Percentiles rank a stretch among this genome's conserved stretches.
These are phyloP conservation scores for Heliamphora exappendiculata DNA, from an alignment of 148 eudicot species.

Conservation along the genomic window DNA sequence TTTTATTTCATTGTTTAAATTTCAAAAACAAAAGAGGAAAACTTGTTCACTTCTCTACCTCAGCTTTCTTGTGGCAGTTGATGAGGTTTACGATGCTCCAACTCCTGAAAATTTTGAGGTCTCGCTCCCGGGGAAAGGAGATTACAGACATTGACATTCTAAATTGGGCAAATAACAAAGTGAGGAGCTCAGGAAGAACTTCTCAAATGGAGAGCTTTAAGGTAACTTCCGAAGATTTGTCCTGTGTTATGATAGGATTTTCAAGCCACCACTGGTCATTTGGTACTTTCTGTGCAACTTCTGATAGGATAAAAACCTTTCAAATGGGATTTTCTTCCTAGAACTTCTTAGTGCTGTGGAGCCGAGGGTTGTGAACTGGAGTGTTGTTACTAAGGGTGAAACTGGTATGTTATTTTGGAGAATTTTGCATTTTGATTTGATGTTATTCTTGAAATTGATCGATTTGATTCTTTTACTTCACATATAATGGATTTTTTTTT, in stretches of 20 bases:
- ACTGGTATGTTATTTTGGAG: conserved; percentile 40
- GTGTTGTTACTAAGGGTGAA: conserved; percentile 73
- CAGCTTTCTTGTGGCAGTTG: conserved; percentile 93
- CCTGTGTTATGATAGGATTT: neutral
- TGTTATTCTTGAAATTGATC: neutral
- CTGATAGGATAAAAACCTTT: conserved; percentile 66
- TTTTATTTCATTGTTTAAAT: too few relatives aligned
- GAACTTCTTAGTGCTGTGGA: conserved; percentile 90
- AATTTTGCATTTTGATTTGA: neutral
- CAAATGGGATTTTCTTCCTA: conserved; percentile 72
- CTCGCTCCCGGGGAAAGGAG: conserved; percentile 74
- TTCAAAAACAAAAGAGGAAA: too few relatives aligned
- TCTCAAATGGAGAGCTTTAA: conserved; percentile 77
- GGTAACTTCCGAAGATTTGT: conserved; percentile 25
- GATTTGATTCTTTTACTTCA: too few relatives aligned
- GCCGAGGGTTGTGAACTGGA: conserved; percentile 89
- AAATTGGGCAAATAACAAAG: conserved; percentile 86
- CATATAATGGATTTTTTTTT: too few relatives aligned
- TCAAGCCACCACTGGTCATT: neutral
- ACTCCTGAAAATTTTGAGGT: conserved; percentile 72
- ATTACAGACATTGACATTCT: conserved; percentile 72
- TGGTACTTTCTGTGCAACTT: neutral
- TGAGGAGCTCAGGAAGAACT: conserved; percentile 49
- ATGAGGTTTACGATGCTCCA: conserved; percentile 93
- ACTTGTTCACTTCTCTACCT: too few relatives aligned